Evolutionary conservation across 2,329 filamentous ascomycete species (phyloP).

Genomic region (Diaporthe eres): DNA sequence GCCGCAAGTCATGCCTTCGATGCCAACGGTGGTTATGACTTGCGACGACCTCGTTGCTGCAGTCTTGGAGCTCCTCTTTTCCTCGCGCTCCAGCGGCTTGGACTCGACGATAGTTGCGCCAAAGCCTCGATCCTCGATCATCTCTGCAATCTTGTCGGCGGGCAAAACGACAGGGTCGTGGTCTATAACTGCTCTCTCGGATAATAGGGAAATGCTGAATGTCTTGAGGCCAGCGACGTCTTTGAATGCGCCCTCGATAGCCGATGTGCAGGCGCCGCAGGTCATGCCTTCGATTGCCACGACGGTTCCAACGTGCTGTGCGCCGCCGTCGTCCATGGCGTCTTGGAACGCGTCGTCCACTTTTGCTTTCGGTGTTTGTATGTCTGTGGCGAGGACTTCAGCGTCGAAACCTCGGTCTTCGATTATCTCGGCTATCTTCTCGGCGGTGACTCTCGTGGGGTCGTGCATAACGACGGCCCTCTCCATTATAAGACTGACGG

Average conservation of each 20-base stretch:
- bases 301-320: conserved; percentile 75
- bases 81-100: conserved; percentile 60
- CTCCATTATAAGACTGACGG: conserved; percentile 94
- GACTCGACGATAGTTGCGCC: conserved; percentile 84
- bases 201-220: conserved; percentile 87
- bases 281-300: conserved; percentile 90
- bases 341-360: conserved; percentile 52
- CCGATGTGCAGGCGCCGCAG: conserved; percentile 89
- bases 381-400: conserved; percentile 85
- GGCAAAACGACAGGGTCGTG: conserved; percentile 75
- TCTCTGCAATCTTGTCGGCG: conserved; percentile 68
- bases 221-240: conserved; percentile 79
- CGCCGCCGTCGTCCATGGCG: conserved; percentile 54
- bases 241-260: conserved; percentile 85
- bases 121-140: conserved; percentile 82
- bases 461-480: conserved; percentile 96
- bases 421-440: conserved; percentile 85
- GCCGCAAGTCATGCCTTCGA: conserved; percentile 98
- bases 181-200: conserved; percentile 87
- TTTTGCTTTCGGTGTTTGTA: conserved; percentile 66
- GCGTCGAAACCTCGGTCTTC: conserved; percentile 95
- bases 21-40: conserved; percentile 85
- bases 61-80: conserved; percentile 48
- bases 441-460: conserved; percentile 78
- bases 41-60: conserved; percentile 57